A percentile compares a stretch with the other conserved stretches of the same genome.
Conservation (phyloP, 23 red algal genomes). For the Gracilaria gracilis region DNA sequence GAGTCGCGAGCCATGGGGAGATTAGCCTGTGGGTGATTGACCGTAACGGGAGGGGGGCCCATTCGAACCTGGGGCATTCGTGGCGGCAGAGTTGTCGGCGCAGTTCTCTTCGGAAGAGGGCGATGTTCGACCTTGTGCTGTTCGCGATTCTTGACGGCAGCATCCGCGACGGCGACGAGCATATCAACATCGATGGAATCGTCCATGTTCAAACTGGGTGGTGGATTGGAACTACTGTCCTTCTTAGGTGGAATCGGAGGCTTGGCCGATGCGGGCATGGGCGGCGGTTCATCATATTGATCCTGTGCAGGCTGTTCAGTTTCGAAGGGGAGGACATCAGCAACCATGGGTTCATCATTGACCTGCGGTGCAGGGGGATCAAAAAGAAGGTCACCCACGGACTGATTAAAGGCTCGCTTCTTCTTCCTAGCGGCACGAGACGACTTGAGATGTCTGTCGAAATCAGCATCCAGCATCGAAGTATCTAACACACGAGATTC, state of each 20-base stretch:
- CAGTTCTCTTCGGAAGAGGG: neutral
- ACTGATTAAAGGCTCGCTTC: conserved; percentile 36
- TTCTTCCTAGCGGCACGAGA: conserved; percentile 46
- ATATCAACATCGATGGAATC: conserved; percentile 58
- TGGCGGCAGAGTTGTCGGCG: neutral
- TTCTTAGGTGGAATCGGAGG: neutral
- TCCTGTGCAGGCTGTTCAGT: conserved; percentile 10
- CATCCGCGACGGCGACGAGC: conserved; percentile 51
- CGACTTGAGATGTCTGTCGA: conserved; percentile 38
- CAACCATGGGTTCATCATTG: neutral
- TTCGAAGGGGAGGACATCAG: neutral
- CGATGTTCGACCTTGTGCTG: neutral
- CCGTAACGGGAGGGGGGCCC: neutral
- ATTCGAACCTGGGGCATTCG: neutral
- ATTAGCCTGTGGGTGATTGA: conserved; percentile 8
- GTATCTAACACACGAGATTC: conserved; percentile 47
- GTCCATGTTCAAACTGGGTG: conserved; percentile 45
- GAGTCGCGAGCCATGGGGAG: conserved; percentile 53
- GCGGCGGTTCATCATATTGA: conserved; percentile 52
- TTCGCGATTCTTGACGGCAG: conserved; percentile 25
- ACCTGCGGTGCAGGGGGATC: neutral
- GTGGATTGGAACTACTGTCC: neutral
- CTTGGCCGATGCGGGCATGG: conserved; percentile 20
- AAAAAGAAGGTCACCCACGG: conserved; percentile 68
- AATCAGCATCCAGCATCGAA: conserved; percentile 46